phyloP scores from a whole-genome alignment of 371 early-diverging fungal species.

The Mucor mucedo region DNA sequence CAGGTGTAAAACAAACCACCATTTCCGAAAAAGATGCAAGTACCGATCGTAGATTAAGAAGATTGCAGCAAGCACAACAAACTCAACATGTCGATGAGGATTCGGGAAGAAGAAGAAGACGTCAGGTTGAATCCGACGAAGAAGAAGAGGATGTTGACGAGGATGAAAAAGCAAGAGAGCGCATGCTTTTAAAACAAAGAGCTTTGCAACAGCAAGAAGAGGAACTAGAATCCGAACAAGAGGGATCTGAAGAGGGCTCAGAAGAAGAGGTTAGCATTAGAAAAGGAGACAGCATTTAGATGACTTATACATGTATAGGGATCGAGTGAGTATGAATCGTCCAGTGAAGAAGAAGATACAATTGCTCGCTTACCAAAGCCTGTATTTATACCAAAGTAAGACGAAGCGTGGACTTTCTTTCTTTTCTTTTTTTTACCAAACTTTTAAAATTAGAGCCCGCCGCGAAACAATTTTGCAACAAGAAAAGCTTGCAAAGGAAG shows the following conservation, averaged over 20 bases:
- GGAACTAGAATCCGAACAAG: constrained; percentile 26
- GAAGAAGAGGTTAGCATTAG: constrained; percentile 33
- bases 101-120: constrained; percentile 50
- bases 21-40: constrained; percentile 52
- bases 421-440: constrained; percentile 27
- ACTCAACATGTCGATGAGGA: constrained; percentile 11
- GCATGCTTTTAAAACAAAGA: constrained; percentile 52
- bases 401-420: background rate
- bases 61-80: constrained; percentile 48
- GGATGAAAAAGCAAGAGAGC: constrained; percentile 44
- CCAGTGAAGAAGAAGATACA: constrained; percentile 58
- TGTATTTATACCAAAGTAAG: constrained; percentile 81
- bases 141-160: constrained; percentile 42
- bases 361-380: constrained; percentile 70
- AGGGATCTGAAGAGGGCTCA: constrained; percentile 36
- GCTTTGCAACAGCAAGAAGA: constrained; percentile 36
- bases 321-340: constrained; percentile 70
- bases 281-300: background rate
- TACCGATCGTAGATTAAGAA: constrained; percentile 48
- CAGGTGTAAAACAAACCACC: constrained; percentile 46
- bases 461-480: constrained; percentile 72
- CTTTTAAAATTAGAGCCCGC: constrained; percentile 30
- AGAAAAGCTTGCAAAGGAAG: constrained; percentile 63
- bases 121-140: constrained; percentile 25
- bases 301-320: constrained; percentile 26